Evolutionary conservation across 805 yeast genomes (phyloP), one percentile per base, ranked within the genome.

Genomic region (Ogataea pignaliae): DNA sequence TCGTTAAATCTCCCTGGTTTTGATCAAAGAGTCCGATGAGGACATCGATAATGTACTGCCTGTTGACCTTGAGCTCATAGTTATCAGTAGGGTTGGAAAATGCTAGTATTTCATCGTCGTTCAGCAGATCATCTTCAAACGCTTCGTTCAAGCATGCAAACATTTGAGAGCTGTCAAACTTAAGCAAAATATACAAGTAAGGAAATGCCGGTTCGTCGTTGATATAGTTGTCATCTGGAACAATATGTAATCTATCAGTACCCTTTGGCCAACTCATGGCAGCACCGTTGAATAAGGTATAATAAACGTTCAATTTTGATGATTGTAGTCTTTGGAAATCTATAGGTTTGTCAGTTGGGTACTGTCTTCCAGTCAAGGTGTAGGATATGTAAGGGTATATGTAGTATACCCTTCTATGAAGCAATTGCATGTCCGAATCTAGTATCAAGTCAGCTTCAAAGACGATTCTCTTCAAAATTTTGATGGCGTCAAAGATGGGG

Each of bases 31-130:
- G 64, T 41, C 85, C 86, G 13, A 87, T 59, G 16, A 91, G 63
- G 3, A 87, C 77, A 47, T 88, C 91, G 16, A 88, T 66, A 12
- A 91, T 76, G 52, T 83, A 83, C 60, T 91, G 98, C 15, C 98
- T 70, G 48, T 71, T 84, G 4, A 85, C 70, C 16, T 56, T 59
- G 14, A 61, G 43, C 37, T 63, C 61, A 41, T 49, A 58, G 18
- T 44, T 66, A 36, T 44, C 53, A 1, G 48, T 48, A n/a, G 44
- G 32, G 16, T 44, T 40, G 10, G 54, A 50, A 15, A 50, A 44
- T 10, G 57, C 53, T 2, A 57, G 55, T 3, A 64, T 58, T 28
- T 68, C 74, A 37, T 78, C 81, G 16, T 81, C 88, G 60, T 89
- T 88, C 44, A 91, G 61, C 35, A 77, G 69, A 0, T 85, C 66